Base-by-base conservation (phyloP, 2,329 filamentous ascomycete species). In the Talaromyces sp. region DNA sequence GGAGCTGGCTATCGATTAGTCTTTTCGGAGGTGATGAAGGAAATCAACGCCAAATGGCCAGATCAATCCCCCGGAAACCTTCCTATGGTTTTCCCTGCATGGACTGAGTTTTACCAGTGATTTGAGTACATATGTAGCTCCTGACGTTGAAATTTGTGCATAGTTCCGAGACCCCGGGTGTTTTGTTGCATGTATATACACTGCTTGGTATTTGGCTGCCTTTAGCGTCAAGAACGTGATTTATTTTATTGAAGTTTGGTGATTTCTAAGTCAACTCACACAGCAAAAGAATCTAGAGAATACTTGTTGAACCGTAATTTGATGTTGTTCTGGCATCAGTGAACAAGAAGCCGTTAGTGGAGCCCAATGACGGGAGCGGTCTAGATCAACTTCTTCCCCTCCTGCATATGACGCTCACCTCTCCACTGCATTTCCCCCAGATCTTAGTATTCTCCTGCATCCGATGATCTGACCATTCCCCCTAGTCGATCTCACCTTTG, bases 1-100 rank as follows among this genome's bases (percentile, higher is more conserved):
- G 73, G 80, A 0, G 70, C 71, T 24, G 85, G 81, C 3, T 87
- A 87, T 61, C 68, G 77, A 29, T 67, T 86, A 16, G 70, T 86
- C 32, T 85, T 76, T 56, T 70, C 79, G 5, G 79, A 82, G 58
- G 57, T 86, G 32, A 77, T 82, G 69, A 75, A 77, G 46, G 61
- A 78, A 9, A 81, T 87, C 55, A 64, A 66, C 40, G 60, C 71
- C 42, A 70, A 75, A 24, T 83, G 80, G 73, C 83, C 85, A 1
- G 82, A 86, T 48, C 75, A 83, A 54, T 65, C 71, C 24, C 82
- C 83, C 1, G 79, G 80, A 36, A 72, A 72, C 7, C 66, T 86
- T 20, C 76, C 78, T 0, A 75, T 77, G 63, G 73, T 83, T 4
- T 76, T 85, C 52, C 84, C 84, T 9, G 60, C 68, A 2, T 86